phyloP scores from a whole-genome alignment of 1,284 basidiomycete genomes.

The Cryptococcus sp. region DNA sequence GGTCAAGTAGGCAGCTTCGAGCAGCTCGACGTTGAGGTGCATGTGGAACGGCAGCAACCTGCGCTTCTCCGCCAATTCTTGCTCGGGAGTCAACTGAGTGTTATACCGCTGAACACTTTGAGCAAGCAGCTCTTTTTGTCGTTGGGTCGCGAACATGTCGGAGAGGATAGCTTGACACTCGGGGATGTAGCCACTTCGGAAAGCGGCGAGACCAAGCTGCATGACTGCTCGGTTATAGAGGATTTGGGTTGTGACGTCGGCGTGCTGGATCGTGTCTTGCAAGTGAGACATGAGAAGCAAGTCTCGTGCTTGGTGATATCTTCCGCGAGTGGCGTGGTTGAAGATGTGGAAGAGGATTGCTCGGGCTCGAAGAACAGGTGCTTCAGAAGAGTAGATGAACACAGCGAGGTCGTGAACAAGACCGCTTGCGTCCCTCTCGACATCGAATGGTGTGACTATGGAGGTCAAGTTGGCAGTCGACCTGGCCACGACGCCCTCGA shows the following conservation, averaged over 20 bases:
- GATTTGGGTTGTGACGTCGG: conserved; percentile 96
- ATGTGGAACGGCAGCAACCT: conserved; percentile 98
- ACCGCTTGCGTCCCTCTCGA: conserved; percentile 60
- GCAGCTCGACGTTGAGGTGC: conserved; percentile 98
- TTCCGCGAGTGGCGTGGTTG: conserved; percentile 93
- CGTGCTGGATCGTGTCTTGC: conserved; percentile 92
- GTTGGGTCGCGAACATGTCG: conserved; percentile 94
- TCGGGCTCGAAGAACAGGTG: conserved; percentile 87
- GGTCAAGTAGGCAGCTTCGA: conserved; percentile 96
- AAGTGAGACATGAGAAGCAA: conserved; percentile 99
- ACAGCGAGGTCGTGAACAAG: conserved; percentile 89
- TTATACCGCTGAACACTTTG: conserved; percentile 95
- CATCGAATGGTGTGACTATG: conserved; percentile 62
- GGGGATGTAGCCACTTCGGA: conserved; percentile 90
- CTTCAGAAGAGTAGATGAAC: conserved; percentile 88
- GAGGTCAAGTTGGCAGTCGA: conserved; percentile 60
- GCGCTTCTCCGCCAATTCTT: conserved; percentile 94
- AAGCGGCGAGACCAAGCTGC: conserved; percentile 94
- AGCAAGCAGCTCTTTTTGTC: conserved; percentile 94
- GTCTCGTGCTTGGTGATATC: conserved; percentile 95
- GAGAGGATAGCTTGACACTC: conserved; percentile 90
- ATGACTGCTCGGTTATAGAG: conserved; percentile 97
- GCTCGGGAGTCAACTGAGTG: conserved; percentile 77
- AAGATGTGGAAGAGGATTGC: conserved; percentile 98
- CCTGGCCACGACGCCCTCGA: conserved; percentile 69